A percentile compares a stretch with the other conserved stretches of the same genome.
phyloP scores from a whole-genome alignment of 2,329 filamentous ascomycete species.

The Phaeosphaeriaceae sp. region DNA sequence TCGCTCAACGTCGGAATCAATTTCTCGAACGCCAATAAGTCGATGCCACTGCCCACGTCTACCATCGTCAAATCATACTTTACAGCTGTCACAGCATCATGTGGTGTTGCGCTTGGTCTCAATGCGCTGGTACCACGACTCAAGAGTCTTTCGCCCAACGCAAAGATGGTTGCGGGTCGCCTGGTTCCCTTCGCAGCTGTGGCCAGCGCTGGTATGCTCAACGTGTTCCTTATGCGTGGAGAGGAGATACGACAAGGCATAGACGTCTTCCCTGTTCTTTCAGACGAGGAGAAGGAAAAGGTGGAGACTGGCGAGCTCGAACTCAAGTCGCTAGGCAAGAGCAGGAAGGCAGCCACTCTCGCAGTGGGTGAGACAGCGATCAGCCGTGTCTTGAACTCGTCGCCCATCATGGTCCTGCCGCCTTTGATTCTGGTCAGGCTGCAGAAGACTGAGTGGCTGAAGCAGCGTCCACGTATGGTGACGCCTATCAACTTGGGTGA shows the following conservation, averaged over 20 bases:
- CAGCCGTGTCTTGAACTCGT: conserved; percentile 90
- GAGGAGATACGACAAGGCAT: conserved; percentile 95
- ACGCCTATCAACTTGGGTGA: conserved; percentile 80
- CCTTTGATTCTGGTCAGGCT: conserved; percentile 84
- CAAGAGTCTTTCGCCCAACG: conserved; percentile 75
- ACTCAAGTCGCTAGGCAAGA: conserved; percentile 79
- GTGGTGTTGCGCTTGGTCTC: conserved; percentile 89
- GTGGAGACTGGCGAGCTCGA: conserved; percentile 67
- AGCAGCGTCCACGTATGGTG: conserved; percentile 76
- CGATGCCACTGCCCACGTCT: conserved; percentile 80
- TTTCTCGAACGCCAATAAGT: conserved; percentile 97
- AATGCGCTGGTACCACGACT: conserved; percentile 89
- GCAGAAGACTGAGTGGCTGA: conserved; percentile 84
- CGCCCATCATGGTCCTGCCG: conserved; percentile 96
- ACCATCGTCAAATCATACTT: conserved; percentile 90
- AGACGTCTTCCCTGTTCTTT: conserved; percentile 85
- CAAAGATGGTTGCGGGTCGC: conserved; percentile 78
- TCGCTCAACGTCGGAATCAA: conserved; percentile 99
- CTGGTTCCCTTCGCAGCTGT: conserved; percentile 96
- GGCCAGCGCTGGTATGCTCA: conserved; percentile 86
- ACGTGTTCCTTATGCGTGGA: conserved; percentile 96
- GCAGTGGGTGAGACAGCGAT: conserved; percentile 93
- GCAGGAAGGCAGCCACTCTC: conserved; percentile 83
- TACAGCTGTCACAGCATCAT: conserved; percentile 90
- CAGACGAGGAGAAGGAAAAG: conserved; percentile 70